Percentiles rank a stretch among this genome's conserved stretches.
Evolutionary conservation across 805 yeast species (phyloP).

Genomic region (Starmerella bombi): DNA sequence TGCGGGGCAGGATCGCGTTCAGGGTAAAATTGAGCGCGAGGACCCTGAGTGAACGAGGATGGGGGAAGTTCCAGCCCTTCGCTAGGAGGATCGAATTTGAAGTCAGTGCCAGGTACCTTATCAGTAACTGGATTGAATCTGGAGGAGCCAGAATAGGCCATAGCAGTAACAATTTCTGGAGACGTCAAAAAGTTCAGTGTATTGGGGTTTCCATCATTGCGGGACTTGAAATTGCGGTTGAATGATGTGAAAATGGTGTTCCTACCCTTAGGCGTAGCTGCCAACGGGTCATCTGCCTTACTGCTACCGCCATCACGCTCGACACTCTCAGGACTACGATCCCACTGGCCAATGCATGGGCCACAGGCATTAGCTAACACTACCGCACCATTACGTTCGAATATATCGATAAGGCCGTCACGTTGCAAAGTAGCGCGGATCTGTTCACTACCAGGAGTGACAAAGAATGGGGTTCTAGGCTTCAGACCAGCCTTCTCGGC

Average conservation of each 20-base stretch:
- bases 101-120: constrained; percentile 48
- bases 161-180: constrained; percentile 94
- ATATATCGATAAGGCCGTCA: constrained; percentile 75
- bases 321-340: constrained; percentile 43
- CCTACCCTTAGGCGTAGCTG: constrained; percentile 30
- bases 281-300: constrained; percentile 21
- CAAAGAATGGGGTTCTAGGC: constrained; percentile 84
- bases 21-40: constrained; percentile 60
- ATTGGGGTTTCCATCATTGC: constrained; percentile 96
- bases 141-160: constrained; percentile 88
- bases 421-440: constrained; percentile 93
- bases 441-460: constrained; percentile 97
- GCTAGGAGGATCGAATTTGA: constrained; percentile 56
- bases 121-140: constrained; percentile 86
- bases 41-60: constrained; percentile 60
- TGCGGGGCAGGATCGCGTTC: constrained; percentile 51
- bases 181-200: constrained; percentile 98
- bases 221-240: constrained; percentile 94
- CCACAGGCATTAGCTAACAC: constrained; percentile 98
- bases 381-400: constrained; percentile 76
- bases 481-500: constrained; percentile 77
- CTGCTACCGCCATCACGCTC: constrained; percentile 41
- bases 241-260: constrained; percentile 93
- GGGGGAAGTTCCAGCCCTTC: constrained; percentile 71
- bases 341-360: constrained; percentile 99